phyloP scores from a whole-genome alignment of 78 protist genomes.

The Creolimax fragrantissima region DNA sequence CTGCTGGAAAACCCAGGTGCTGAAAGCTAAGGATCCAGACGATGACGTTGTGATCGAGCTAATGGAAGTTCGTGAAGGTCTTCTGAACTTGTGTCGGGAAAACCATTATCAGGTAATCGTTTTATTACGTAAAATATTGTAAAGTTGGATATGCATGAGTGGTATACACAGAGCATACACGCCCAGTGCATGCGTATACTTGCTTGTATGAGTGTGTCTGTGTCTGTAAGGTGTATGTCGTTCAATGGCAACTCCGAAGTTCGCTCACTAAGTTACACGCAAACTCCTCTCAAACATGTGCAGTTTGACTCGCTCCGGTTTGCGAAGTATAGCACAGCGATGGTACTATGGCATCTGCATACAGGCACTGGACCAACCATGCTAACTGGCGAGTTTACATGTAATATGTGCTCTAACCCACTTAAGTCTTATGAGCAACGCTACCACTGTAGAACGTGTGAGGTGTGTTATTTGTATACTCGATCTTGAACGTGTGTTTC shows the following conservation, averaged over 20 bases:
- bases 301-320: background rate
- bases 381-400: background rate
- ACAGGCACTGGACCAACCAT: background rate
- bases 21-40: background rate
- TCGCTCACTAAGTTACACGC: background rate
- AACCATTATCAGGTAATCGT: constrained; percentile 39
- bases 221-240: background rate
- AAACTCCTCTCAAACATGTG: background rate
- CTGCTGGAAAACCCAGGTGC: no score
- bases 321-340: background rate
- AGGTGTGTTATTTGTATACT: no score
- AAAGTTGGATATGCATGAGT: no score
- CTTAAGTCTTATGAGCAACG: background rate
- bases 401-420: background rate
- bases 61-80: constrained; percentile 34
- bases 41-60: background rate
- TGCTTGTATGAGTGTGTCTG: background rate
- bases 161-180: no score
- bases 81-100: background rate
- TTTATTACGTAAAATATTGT: no score
- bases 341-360: constrained; percentile 28
- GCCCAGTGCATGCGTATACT: background rate
- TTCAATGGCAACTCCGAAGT: background rate
- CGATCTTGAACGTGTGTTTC: no score
- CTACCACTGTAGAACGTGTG: constrained; percentile 11